Base-by-base conservation (phyloP, 768 basidiomycete species). In the Lentinula lateritia region DNA sequence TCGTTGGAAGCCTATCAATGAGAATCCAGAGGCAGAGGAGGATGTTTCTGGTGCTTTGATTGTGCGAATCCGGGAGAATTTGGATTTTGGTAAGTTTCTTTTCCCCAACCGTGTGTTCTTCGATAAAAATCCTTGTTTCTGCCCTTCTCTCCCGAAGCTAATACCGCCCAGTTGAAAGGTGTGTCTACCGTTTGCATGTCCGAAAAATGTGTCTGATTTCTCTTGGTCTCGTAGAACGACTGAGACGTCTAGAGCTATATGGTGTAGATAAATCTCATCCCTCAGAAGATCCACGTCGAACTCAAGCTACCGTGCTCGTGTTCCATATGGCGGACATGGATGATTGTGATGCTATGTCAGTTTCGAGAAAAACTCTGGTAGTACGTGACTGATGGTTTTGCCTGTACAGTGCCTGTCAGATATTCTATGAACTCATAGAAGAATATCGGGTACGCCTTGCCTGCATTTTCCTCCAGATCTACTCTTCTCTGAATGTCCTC, bases 241-340 rank as follows among this genome's bases (percentile, higher is more conserved):
- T 95, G 28, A 80, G 91, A 35, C 78, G 94, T 65, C 80, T 99
- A 55, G 96, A 99, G 67, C 72, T 96, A 50, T 99, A 98, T 67
- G 96, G 96, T 1, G 73, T 83, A 8, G 78, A 84, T 50, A 85
- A 79, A 65, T 85, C 80, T 20, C 97, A 98, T 75, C 97, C 97
- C 0, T 93, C 92, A 1, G 96, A 98, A 64, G 87, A 83, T 61
- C 95, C 92, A 0, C 79, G 85, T 13, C 79, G 94, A 64, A 83
- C 86, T 58, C 81, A 88, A 61, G 88, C 94, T 5, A 83, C 80
- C 12, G 86, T 86, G 2, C 73, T 98, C 23, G 92, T 97, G 20
- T 95, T 99, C 73, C 95, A 98, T 67, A 82, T 98, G 80, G 88
- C 89, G 12, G 96, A 98, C 74, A 90, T 97, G 3, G 92, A 95